Percentiles rank a stretch among this genome's conserved stretches.
These are phyloP conservation scores for Trichoderma sp. DNA, from an alignment of 2,329 filamentous ascomycete species.

Conservation along the genomic window DNA sequence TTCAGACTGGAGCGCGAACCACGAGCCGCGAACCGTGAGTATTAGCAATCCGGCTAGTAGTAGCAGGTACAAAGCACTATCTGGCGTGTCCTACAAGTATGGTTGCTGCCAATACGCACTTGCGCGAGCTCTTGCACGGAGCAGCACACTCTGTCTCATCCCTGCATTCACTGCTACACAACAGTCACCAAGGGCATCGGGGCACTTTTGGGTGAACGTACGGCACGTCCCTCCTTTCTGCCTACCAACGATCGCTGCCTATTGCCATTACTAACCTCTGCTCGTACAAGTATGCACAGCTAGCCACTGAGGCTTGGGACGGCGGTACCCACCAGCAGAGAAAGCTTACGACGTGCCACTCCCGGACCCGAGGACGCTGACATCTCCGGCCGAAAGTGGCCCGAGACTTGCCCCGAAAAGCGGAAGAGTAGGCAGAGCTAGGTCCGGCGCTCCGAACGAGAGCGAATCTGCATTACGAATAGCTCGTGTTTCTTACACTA, in stretches of 20 bases:
- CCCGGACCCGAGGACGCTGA: constrained; percentile 18
- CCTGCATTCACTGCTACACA: constrained; percentile 13
- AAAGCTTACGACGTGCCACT: background rate
- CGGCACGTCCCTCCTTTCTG: background rate
- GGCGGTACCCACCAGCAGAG: background rate
- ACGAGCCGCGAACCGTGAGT: constrained; percentile 22
- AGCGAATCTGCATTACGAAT: background rate
- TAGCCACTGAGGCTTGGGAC: constrained; percentile 7
- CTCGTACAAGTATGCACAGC: background rate
- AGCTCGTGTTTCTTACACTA: background rate
- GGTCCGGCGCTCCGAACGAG: constrained; percentile 1
- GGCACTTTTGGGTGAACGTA: constrained; percentile 17
- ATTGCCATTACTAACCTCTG: background rate
- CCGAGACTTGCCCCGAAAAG: constrained; percentile 22
- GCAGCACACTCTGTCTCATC: background rate
- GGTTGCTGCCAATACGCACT: background rate
- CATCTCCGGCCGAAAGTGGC: constrained; percentile 20
- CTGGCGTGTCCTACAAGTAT: background rate
- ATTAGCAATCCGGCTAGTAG: background rate
- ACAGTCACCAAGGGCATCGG: constrained; percentile 21
- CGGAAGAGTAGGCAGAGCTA: background rate
- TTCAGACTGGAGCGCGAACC: constrained; percentile 19
- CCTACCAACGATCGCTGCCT: background rate
- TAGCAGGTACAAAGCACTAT: background rate
- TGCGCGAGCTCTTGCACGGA: background rate